These are phyloP conservation scores for Pelargonium nanum DNA, from an alignment of 345 rosid genomes.

Conservation along the genomic window DNA sequence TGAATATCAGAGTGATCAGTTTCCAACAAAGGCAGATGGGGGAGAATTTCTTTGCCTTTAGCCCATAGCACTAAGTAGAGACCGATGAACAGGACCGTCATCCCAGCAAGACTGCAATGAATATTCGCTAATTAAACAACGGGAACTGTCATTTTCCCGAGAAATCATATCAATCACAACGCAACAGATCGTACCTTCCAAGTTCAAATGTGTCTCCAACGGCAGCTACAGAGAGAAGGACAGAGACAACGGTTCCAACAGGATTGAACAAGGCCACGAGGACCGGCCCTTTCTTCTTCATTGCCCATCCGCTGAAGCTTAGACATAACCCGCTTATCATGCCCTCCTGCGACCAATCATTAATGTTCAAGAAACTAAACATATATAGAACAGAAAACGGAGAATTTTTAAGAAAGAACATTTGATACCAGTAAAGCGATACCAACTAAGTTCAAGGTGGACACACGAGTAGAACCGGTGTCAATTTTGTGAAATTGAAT, in stretches of 20 bases:
- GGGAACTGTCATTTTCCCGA: too few relatives aligned
- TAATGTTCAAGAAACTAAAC: background rate
- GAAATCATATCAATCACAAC: too few relatives aligned
- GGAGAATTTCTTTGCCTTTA: constrained; percentile 61
- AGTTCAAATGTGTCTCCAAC: constrained; percentile 49
- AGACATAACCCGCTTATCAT: constrained; percentile 54
- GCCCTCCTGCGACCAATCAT: constrained; percentile 39
- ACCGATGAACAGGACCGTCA: constrained; percentile 77
- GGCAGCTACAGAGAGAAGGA: constrained; percentile 46
- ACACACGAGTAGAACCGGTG: constrained; percentile 28
- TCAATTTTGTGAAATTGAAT: constrained; percentile 28
- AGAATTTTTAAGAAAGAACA: background rate
- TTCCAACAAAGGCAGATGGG: constrained; percentile 16
- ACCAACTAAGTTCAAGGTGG: constrained; percentile 27
- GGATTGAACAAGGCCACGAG: constrained; percentile 86
- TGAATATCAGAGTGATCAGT: constrained; percentile 43
- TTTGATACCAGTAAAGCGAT: constrained; percentile 49
- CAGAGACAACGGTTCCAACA: constrained; percentile 60
- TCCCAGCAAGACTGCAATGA: constrained; percentile 64
- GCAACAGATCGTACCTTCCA: constrained; percentile 87
- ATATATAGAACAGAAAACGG: background rate
- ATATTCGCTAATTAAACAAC: too few relatives aligned
- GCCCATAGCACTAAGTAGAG: constrained; percentile 91
- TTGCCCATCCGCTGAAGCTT: constrained; percentile 98
- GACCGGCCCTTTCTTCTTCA: constrained; percentile 92